These are phyloP conservation scores for Pinus taeda DNA, from an alignment of 75 land plant species.

Conservation along the genomic window DNA sequence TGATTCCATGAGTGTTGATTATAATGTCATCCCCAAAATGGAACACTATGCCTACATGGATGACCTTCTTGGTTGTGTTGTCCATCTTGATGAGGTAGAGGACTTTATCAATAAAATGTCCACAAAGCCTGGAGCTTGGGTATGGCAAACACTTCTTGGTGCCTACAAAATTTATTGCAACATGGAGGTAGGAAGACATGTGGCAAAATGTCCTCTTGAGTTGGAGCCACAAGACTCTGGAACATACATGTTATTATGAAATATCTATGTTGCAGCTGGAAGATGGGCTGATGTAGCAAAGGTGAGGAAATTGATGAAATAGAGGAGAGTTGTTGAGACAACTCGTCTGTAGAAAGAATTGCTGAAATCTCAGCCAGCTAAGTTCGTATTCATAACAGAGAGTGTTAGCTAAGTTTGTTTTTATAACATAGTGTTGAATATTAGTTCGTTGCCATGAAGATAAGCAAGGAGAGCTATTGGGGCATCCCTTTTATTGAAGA, in stretches of 20 bases:
- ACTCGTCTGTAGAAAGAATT: too few species aligned
- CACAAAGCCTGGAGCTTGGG: background rate
- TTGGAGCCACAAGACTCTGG: background rate
- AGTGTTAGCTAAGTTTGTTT: too few species aligned
- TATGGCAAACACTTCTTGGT: background rate
- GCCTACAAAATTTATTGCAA: background rate
- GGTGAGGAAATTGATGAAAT: conserved; percentile 50
- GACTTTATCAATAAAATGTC: conserved; percentile 3
- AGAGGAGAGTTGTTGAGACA: too few species aligned
- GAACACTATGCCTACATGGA: conserved; percentile 8
- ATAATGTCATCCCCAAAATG: background rate
- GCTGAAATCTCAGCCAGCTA: too few species aligned
- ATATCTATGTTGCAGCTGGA: conserved; percentile 60
- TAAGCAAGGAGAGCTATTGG: background rate
- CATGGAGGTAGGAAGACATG: background rate
- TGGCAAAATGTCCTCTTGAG: background rate
- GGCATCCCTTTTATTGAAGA: background rate
- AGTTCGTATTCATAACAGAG: too few species aligned
- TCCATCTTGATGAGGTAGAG: conserved; percentile 8
- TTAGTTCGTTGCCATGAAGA: background rate
- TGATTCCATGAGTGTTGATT: background rate
- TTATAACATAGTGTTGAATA: too few species aligned
- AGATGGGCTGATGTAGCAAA: conserved; percentile 48
- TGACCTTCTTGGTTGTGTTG: conserved; percentile 10
- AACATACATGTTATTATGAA: conserved; percentile 40